Conservation (phyloP, 2,329 filamentous ascomycete genomes). For the Dryadomyces quercus-mongolicae region DNA sequence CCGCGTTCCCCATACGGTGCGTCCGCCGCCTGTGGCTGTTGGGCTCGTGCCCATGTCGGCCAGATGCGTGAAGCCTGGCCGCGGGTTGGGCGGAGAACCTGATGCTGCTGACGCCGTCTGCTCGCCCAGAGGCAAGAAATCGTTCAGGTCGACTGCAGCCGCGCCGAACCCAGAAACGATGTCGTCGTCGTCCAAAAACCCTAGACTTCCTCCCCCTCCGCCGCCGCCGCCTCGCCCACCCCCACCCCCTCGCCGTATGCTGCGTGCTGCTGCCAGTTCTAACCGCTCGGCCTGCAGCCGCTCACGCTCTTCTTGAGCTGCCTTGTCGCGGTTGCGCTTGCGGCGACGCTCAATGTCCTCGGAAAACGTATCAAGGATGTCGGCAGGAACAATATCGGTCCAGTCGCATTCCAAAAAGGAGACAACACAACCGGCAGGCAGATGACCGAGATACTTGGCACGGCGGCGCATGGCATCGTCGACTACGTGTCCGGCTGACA, state of each 20-base stretch:
- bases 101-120: constrained; percentile 8
- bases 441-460: constrained; percentile 75
- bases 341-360: constrained; percentile 64
- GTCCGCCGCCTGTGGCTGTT: constrained; percentile 21
- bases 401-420: constrained; percentile 90
- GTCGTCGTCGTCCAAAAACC: background rate
- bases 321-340: constrained; percentile 71
- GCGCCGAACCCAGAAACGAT: background rate
- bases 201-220: constrained; percentile 16
- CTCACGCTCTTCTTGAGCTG: constrained; percentile 75
- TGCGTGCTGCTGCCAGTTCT: constrained; percentile 54
- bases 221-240: background rate
- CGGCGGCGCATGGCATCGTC: constrained; percentile 75
- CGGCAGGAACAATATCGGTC: constrained; percentile 73
- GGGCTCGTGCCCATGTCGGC: constrained; percentile 62
- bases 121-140: constrained; percentile 52
- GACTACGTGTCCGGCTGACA: constrained; percentile 77
- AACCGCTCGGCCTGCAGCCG: constrained; percentile 69
- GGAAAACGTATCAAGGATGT: constrained; percentile 64
- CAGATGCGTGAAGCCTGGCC: constrained; percentile 53
- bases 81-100: constrained; percentile 37
- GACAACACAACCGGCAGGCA: constrained; percentile 84
- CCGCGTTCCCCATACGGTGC: constrained; percentile 88
- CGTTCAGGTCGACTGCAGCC: constrained; percentile 35
- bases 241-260: background rate